Evolutionary conservation across 495 filamentous ascomycete species (phyloP), one percentile per base, ranked within the genome.

Genomic region (Sporormia fimetaria): DNA sequence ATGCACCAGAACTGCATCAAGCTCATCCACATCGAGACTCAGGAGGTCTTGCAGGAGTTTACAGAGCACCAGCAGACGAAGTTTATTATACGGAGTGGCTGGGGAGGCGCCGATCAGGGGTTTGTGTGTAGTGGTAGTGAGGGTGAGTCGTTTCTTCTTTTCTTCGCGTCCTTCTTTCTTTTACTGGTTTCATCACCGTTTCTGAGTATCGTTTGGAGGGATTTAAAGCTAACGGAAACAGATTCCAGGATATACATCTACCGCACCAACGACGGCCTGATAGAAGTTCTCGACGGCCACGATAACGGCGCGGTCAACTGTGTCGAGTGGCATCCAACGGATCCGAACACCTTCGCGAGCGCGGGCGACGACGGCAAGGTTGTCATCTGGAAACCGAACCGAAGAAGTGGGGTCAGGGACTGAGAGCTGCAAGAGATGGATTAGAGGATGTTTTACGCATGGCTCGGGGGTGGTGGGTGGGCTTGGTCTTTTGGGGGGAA

Each of bases 61-160:
- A 61, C 67, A 5, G 86, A 86, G 7, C 78, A 87, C 41, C 71
- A 68, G 38, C 82, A 84, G 47, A 73, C 70, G 17, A 57, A 73
- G 3, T 92, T 67, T 50, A 72, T 92, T 12, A 92, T 98, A 49
- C 65, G 90, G 29, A 82, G 77, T 58, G 64, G 65, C 3, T 87
- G 94, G 63, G 90, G 92, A 4, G 90, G 90, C 11, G 87, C 90
- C 1, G 74, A 78, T 33, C 87, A 95, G 64, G 85, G 78, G 54
- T 90, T 96, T 57, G 75, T 96, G 20, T 70, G 90, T 12, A 84
- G 80, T 57, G 90, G 90, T 16, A 92, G 86, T 55, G 85, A 95
- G 75, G 86, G 88, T 90, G 67, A 7, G 48, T 40, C 17, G 5
- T 9, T 20, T 10, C n/a, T n/a, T n/a, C n/a, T n/a, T n/a, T n/a